phyloP scores from a whole-genome alignment of 345 rosid species.

The Rhodamnia argentea region DNA sequence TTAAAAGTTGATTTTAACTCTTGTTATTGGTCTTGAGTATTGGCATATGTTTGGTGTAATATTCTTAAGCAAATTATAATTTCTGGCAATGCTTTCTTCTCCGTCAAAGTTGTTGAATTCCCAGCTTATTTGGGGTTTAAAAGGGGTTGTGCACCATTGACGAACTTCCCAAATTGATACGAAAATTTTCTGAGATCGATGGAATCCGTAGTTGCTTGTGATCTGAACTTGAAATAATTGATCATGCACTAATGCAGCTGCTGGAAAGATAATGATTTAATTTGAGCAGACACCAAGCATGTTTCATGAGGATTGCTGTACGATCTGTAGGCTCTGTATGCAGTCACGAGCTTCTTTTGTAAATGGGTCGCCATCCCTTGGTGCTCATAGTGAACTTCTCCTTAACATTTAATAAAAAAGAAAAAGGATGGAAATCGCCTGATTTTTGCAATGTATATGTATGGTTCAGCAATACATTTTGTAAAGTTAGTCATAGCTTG shows the following conservation, averaged over 20 bases:
- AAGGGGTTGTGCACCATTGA: not conserved
- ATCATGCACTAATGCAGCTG: not conserved
- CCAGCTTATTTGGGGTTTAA: not conserved
- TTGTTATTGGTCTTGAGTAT: not conserved
- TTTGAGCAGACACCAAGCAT: not conserved
- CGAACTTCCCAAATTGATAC: not conserved
- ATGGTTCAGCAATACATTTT: not conserved
- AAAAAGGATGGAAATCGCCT: not conserved
- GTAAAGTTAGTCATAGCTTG: not conserved
- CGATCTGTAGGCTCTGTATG: not conserved
- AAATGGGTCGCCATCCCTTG: not conserved
- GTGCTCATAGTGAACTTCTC: not conserved
- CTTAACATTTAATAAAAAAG: not conserved
- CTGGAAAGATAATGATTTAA: not conserved
- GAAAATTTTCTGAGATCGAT: not conserved
- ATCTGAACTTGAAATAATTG: not conserved
- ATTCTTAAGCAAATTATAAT: not conserved
- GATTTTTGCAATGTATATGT: not conserved
- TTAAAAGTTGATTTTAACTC: not conserved
- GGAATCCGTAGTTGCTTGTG: not conserved
- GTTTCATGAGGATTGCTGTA: not conserved
- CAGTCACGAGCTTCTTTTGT: not conserved
- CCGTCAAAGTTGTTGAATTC: not conserved
- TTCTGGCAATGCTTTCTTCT: not conserved
- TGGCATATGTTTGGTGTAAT: not conserved